Evolutionary conservation across 139 green algal species (phyloP), one percentile per base, ranked within the genome.

Genomic region (Chlamydomonas incerta): DNA sequence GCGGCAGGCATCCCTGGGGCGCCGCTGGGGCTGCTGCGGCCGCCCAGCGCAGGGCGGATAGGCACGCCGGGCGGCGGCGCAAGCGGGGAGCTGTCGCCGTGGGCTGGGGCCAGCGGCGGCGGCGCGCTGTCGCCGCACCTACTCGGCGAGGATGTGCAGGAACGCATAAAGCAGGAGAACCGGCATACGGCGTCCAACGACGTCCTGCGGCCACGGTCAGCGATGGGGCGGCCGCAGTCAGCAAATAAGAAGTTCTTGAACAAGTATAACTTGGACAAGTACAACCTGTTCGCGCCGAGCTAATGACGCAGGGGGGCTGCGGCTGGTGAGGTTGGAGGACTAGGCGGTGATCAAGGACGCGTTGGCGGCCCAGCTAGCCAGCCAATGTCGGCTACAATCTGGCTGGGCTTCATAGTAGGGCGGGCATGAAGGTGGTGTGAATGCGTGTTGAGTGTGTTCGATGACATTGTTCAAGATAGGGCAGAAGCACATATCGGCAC

Each of bases 241-340:
- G 79, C 70, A 5, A 90, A 90, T 79, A 90, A 90, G 55, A 87
- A 87, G 79, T 90, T 90, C 34, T 52, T 90, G 26, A n/a, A 47
- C 10, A 60, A 69, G n/a, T 90, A 90, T 52, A 79, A 73, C 55
- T 65, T 90, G 9, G 47, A 90, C 24, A 82, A 83, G 60, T 37
- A 80, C n/a, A 86, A 82, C 72, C 65, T 90, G 29, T 90, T 90
- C 20, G 86, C 79, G 52, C 85, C 85, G 6, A 50, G 41, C 41
- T 50, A 50, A 50, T n/a, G n/a, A n/a, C n/a, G n/a, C n/a, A n/a
- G n/a, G n/a, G n/a, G n/a, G n/a, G n/a, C n/a, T n/a, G n/a, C n/a
- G n/a, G n/a, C n/a, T n/a, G n/a, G n/a, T n/a, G n/a, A n/a, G n/a
- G n/a, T n/a, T n/a, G n/a, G n/a, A n/a, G n/a, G n/a, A n/a, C n/a